A percentile compares a stretch with the other conserved stretches of the same genome.
Evolutionary conservation across 2,329 filamentous ascomycete genomes (phyloP).

Genomic region (Hymenoscyphus salicellus): DNA sequence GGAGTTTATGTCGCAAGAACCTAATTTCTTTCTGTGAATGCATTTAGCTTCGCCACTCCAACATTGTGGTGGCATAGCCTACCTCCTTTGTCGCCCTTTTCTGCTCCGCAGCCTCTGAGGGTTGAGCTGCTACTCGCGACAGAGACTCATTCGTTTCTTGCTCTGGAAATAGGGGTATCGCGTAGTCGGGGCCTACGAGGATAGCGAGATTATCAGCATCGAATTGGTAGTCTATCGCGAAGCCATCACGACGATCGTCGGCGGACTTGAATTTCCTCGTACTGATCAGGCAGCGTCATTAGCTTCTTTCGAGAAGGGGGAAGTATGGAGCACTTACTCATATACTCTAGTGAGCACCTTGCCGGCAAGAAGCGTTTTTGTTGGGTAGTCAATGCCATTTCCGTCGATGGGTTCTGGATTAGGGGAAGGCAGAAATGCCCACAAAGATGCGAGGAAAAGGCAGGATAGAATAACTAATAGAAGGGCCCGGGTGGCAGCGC

Average conservation of each 20-base stretch:
- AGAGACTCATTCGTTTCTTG: not conserved
- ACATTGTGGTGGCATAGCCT: not conserved
- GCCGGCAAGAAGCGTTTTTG: constrained; percentile 6
- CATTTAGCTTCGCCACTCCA: not conserved
- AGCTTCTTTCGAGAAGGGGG: not conserved
- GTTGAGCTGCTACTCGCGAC: not conserved
- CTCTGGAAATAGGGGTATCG: not conserved
- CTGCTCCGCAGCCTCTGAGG: not conserved
- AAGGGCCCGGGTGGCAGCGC: not conserved
- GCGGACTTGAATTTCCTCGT: not conserved
- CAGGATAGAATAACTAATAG: not conserved
- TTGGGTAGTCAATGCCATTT: constrained; percentile 9
- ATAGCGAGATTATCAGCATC: constrained; percentile 4
- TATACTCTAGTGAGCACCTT: constrained; percentile 18
- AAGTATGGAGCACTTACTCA: constrained; percentile 3
- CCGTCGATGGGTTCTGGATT: constrained; percentile 4
- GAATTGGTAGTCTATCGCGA: constrained; percentile 14
- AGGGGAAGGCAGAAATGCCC: constrained; percentile 18
- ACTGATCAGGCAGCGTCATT: not conserved
- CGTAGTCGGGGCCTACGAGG: not conserved
- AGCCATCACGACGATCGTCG: constrained; percentile 1
- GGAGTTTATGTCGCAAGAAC: not conserved
- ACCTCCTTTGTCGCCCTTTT: not conserved
- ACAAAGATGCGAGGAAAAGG: constrained; percentile 13
- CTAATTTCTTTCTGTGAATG: not conserved